phyloP scores from a whole-genome alignment of 2,329 filamentous ascomycete species.

The Microdochium nivale region DNA sequence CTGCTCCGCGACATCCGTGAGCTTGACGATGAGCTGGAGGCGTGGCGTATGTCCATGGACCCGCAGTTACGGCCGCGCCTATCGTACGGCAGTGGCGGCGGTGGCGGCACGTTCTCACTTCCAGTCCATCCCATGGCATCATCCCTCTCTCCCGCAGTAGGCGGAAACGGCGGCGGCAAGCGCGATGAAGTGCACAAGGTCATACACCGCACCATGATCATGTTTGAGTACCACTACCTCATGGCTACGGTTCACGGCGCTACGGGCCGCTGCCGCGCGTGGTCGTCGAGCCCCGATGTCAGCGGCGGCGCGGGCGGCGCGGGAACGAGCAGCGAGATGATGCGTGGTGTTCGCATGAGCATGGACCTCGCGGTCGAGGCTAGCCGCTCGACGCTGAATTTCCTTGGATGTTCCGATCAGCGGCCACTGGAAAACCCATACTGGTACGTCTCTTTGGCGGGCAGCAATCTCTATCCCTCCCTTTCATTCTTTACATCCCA shows the following conservation, averaged over 20 bases:
- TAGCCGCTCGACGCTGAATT: slow-evolving; percentile 44
- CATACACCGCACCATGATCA: slow-evolving; percentile 38
- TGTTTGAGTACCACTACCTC: slow-evolving; percentile 47
- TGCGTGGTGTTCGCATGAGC: slow-evolving; percentile 41
- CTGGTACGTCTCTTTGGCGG: slow-evolving; percentile 27
- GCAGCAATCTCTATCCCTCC: neutral
- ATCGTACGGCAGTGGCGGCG: slow-evolving; percentile 20
- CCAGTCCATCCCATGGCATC: neutral
- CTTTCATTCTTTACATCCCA: too few relatives aligned
- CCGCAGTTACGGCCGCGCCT: slow-evolving; percentile 35
- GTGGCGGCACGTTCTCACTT: neutral
- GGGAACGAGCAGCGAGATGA: slow-evolving; percentile 5
- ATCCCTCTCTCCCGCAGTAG: neutral
- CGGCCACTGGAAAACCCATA: slow-evolving; percentile 37
- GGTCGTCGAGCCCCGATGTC: slow-evolving; percentile 21
- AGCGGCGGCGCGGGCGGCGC: slow-evolving; percentile 6
- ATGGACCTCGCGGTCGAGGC: slow-evolving; percentile 44
- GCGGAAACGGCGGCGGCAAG: neutral
- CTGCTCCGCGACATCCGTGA: slow-evolving; percentile 45
- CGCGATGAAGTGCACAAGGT: slow-evolving; percentile 17
- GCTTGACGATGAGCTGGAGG: slow-evolving; percentile 46
- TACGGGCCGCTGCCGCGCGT: slow-evolving; percentile 39
- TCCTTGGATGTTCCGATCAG: slow-evolving; percentile 31
- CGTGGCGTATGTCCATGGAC: slow-evolving; percentile 42
- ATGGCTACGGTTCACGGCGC: slow-evolving; percentile 47